A percentile compares a stretch with the other conserved stretches of the same genome.
These are phyloP conservation scores for Naematelia aurantialba DNA, from an alignment of 768 basidiomycete genomes.

Conservation along the genomic window DNA sequence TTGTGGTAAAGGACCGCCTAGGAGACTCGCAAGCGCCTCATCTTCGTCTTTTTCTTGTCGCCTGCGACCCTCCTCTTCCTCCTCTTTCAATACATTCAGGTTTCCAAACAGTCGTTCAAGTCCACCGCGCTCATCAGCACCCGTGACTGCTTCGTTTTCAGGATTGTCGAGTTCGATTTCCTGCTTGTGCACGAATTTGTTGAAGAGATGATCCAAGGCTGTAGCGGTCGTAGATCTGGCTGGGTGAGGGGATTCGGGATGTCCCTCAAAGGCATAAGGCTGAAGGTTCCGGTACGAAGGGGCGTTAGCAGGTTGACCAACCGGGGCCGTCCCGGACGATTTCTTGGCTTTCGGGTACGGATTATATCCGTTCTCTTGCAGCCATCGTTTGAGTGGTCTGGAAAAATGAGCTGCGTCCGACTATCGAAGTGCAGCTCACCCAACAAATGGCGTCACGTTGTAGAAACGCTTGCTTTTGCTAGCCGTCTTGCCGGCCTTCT, in stretches of 20 bases:
- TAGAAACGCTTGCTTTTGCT: constrained; percentile 70
- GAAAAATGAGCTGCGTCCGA: not conserved
- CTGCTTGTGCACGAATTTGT: constrained; percentile 34
- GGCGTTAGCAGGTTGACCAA: not conserved
- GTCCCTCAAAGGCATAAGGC: constrained; percentile 32
- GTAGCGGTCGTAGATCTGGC: constrained; percentile 4
- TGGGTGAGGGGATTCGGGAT: not conserved
- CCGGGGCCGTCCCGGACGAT: constrained; percentile 6
- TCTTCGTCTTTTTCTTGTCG: constrained; percentile 25
- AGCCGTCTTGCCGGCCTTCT: constrained; percentile 55
- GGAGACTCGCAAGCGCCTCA: constrained; percentile 28
- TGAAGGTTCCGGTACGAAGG: constrained; percentile 23
- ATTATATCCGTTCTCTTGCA: constrained; percentile 27
- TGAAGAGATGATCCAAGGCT: constrained; percentile 37
- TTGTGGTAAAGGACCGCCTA: constrained; percentile 67
- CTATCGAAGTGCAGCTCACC: constrained; percentile 36
- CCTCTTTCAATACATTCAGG: constrained; percentile 13
- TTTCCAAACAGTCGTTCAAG: constrained; percentile 33
- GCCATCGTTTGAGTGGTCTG: constrained; percentile 42
- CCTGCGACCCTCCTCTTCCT: constrained; percentile 16
- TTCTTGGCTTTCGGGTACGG: constrained; percentile 29
- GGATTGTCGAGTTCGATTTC: constrained; percentile 23
- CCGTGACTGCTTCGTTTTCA: constrained; percentile 3
- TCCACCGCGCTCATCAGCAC: constrained; percentile 24
- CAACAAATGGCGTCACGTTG: constrained; percentile 88